Evolutionary conservation across 441 rosid genomes (phyloP).

Genomic region (Pelargonium australe): DNA sequence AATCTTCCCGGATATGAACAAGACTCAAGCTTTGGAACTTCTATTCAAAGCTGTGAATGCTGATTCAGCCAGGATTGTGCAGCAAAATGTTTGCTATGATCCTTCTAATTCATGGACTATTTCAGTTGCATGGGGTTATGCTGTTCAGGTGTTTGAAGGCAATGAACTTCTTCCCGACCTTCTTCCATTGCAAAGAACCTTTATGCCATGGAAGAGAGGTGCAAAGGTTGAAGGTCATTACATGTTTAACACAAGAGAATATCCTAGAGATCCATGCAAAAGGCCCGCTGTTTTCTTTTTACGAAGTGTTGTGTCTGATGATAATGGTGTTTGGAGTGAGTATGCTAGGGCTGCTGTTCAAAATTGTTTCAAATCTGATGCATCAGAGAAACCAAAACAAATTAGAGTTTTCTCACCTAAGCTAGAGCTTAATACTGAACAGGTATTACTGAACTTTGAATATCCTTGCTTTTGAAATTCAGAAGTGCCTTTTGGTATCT

Average conservation of each 20-base stretch:
- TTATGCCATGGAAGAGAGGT: constrained; percentile 71
- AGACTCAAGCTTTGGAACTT: constrained; percentile 15
- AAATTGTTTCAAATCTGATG: constrained; percentile 41
- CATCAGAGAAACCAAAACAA: constrained; percentile 37
- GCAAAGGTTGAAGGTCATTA: constrained; percentile 34
- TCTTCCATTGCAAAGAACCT: constrained; percentile 56
- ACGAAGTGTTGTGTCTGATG: constrained; percentile 39
- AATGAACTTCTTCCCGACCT: constrained; percentile 73
- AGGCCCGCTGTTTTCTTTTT: constrained; percentile 60
- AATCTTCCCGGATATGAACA: constrained; percentile 55
- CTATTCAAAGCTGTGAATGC: constrained; percentile 51
- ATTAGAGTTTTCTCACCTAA: constrained; percentile 46
- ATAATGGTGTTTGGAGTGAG: constrained; percentile 48
- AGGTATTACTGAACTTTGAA: constrained; percentile 38
- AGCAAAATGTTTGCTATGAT: constrained; percentile 83
- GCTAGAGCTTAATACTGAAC: constrained; percentile 36
- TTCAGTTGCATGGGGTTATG: constrained; percentile 88
- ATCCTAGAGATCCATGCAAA: constrained; percentile 58
- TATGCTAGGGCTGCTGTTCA: constrained; percentile 40
- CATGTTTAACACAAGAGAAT: constrained; percentile 71
- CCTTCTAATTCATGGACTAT: constrained; percentile 42
- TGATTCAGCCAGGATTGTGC: constrained; percentile 73
- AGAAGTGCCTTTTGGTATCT: not conserved
- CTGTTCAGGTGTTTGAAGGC: constrained; percentile 70
- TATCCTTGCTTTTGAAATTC: constrained; percentile 10